Evolutionary conservation across 805 yeast species (phyloP).

Genomic region (Suhomyces kilbournensis): DNA sequence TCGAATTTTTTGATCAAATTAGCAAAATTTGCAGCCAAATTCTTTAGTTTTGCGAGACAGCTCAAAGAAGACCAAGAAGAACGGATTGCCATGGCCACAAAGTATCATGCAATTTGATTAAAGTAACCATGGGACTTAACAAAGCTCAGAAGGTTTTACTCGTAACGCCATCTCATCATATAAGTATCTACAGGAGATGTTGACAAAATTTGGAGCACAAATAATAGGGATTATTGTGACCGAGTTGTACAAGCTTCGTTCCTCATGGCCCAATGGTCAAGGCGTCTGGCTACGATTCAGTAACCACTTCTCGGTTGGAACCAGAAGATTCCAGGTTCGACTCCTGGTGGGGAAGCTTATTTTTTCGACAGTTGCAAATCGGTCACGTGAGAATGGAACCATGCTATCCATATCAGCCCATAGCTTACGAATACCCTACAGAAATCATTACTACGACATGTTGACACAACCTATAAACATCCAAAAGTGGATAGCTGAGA

Average conservation of each 20-base stretch:
- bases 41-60: not conserved
- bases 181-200: not conserved
- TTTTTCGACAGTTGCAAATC: not conserved
- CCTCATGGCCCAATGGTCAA: constrained; percentile 77
- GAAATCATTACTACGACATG: constrained; percentile 27
- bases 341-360: constrained; percentile 50
- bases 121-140: not conserved
- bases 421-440: not conserved
- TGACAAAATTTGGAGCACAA: not conserved
- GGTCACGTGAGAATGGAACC: not conserved
- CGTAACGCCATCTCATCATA: too few species aligned
- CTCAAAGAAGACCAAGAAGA: too few species aligned
- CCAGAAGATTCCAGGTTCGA: constrained; percentile 53
- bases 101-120: not conserved
- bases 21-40: not conserved
- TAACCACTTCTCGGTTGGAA: constrained; percentile 43
- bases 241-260: constrained; percentile 38
- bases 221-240: not conserved
- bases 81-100: not conserved
- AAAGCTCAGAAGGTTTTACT: not conserved
- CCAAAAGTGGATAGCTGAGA: constrained; percentile 76
- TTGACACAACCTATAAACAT: constrained; percentile 71
- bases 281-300: constrained; percentile 68
- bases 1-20: not conserved
- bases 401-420: not conserved